Evolutionary conservation across 169 alveolate species (phyloP), one percentile per base, ranked within the genome.

Genomic region (Theileria luwenshuni): DNA sequence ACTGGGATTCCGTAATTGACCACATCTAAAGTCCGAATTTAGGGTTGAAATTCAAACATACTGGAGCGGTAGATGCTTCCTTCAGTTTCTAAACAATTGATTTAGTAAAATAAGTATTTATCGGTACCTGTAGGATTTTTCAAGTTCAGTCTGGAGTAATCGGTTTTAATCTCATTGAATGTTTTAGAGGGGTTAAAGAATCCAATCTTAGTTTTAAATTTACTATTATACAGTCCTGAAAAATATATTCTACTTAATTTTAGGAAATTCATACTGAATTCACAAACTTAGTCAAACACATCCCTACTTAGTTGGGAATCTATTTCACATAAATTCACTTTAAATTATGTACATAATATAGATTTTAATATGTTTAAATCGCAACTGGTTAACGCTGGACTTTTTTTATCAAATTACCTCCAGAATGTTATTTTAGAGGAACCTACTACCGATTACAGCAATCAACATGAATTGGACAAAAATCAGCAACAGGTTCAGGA

Each of bases 401-500:
- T 79, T 3, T 48, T 61, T 8, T 30, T 79, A 33, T 64, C 83
- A 3, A 79, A 70, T 47, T 79, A 79, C 48, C 3, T 79, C 15
- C 87, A 79, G 61, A 33, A 62, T 33, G 70, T 77, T 19, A 33
- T 79, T 23, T 27, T 75, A 41, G 81, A 74, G 33, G 83, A 30
- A 41, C 59, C 79, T 0, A 19, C 49, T 19, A 28, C 42, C 1
- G 61, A 76, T 70, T 59, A 27, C 42, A 51, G 42, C 17, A 71
- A 10, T 48, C 77, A 47, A 13, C 23, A 51, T 74, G 85, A 63
- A 3, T 73, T 48, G 35, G 74, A 79, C 38, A 43, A 30, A 19
- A 54, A 51, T 25, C 23, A 63, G 35, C 49, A 59, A 23, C 48
- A 49, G 48, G 67, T n/a, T 17, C 76, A 69, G 19, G 52, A 48